These are phyloP conservation scores for Metschnikowia similis DNA, from an alignment of 805 yeast species.

Conservation along the genomic window DNA sequence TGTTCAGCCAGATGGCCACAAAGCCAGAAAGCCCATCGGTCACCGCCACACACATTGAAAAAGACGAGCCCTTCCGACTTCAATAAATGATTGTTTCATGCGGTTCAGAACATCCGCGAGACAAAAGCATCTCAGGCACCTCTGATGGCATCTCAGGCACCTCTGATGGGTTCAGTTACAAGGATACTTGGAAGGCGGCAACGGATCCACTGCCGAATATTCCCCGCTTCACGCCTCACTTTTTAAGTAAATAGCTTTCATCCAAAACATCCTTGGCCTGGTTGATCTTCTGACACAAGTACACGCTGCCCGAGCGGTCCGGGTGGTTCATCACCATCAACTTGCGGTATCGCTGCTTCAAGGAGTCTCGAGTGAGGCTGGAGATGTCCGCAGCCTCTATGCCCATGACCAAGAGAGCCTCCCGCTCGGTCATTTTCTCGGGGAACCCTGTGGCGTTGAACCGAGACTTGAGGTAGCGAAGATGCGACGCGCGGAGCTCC, in stretches of 20 bases:
- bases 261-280: constrained; percentile 41
- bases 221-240: background rate
- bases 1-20: too few relatives aligned
- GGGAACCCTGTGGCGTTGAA: constrained; percentile 28
- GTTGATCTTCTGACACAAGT: constrained; percentile 38
- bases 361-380: constrained; percentile 19
- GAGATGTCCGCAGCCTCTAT: constrained; percentile 38
- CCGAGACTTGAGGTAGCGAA: constrained; percentile 16
- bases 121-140: too few relatives aligned
- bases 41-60: too few relatives aligned
- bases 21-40: too few relatives aligned
- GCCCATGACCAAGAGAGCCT: constrained; percentile 38
- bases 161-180: too few relatives aligned
- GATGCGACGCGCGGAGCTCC: constrained; percentile 14
- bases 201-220: too few relatives aligned
- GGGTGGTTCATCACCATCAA: constrained; percentile 42
- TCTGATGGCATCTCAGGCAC: too few relatives aligned
- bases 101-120: too few relatives aligned
- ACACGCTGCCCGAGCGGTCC: constrained; percentile 38
- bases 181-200: too few relatives aligned
- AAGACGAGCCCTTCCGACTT: too few relatives aligned
- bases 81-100: too few relatives aligned
- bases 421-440: constrained; percentile 40
- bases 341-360: constrained; percentile 34
- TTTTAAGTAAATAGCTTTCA: constrained; percentile 32